Evolutionary conservation across 371 early-diverging fungal species (phyloP).

Genomic region (Fennellomyces sp.): DNA sequence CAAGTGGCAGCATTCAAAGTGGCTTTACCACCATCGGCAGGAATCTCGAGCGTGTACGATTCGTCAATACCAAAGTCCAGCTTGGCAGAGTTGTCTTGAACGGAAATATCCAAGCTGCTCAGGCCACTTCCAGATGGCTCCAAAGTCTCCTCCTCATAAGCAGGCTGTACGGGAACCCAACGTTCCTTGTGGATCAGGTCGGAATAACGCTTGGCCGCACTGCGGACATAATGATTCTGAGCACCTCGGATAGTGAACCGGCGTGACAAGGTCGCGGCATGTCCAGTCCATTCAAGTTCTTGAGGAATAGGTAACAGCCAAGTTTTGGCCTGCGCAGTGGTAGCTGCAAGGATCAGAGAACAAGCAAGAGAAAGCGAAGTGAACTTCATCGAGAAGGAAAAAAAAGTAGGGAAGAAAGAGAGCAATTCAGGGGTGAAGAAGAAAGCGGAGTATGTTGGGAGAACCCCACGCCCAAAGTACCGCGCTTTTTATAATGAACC

Average conservation of each 20-base stretch:
- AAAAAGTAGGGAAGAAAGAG: constrained; percentile 7
- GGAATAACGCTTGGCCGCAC: constrained; percentile 41
- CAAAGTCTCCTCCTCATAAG: constrained; percentile 12
- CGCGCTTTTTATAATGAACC: neutral
- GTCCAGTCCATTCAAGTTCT: constrained; percentile 38
- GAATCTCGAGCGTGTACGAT: constrained; percentile 66
- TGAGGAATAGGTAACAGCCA: constrained; percentile 49
- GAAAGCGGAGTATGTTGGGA: neutral
- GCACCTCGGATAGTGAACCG: constrained; percentile 26
- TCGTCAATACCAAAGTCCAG: constrained; percentile 62
- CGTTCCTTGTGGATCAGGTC: constrained; percentile 37
- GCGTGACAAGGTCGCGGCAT: constrained; percentile 19
- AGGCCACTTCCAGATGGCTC: constrained; percentile 10
- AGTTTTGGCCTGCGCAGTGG: constrained; percentile 33
- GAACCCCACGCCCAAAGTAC: neutral
- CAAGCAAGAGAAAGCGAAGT: constrained; percentile 27
- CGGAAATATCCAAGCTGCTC: constrained; percentile 22
- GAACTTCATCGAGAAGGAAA: constrained; percentile 27
- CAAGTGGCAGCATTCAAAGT: constrained; percentile 67
- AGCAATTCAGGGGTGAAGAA: neutral
- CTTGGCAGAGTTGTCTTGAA: constrained; percentile 32
- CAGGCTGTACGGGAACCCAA: constrained; percentile 40
- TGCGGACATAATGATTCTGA: constrained; percentile 24
- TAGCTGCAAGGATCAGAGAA: constrained; percentile 18
- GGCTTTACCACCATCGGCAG: constrained; percentile 44